These are phyloP conservation scores for Neurospora africana DNA, from an alignment of 495 filamentous ascomycete species.

Conservation along the genomic window DNA sequence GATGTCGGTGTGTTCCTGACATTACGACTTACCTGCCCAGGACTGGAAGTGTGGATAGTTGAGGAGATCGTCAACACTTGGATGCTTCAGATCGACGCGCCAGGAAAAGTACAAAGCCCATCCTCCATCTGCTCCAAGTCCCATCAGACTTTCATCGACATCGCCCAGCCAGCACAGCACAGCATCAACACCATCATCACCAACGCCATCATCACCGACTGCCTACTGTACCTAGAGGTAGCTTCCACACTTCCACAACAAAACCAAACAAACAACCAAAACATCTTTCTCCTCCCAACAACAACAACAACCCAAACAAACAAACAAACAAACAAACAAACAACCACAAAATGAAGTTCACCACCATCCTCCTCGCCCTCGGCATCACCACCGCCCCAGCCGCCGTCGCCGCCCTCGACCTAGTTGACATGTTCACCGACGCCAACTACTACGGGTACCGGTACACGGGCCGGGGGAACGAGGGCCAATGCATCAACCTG, in stretches of 20 bases:
- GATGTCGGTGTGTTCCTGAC: neutral
- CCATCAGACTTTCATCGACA: neutral
- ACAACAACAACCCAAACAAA: neutral
- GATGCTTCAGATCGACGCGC: neutral
- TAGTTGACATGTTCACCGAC: slow-evolving; percentile 12
- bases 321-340: slow-evolving; percentile 2
- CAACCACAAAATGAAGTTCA: slow-evolving; percentile 14
- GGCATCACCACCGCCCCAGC: neutral
- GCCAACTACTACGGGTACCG: slow-evolving; percentile 41
- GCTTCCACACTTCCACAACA: neutral
- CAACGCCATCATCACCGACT: neutral
- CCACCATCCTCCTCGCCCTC: slow-evolving; percentile 3
- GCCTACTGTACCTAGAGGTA: neutral
- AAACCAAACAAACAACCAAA: neutral
- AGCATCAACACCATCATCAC: neutral
- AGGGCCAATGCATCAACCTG: slow-evolving; percentile 8
- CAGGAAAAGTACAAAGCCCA: neutral
- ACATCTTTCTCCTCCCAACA: neutral
- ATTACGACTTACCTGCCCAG: neutral
- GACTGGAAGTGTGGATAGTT: neutral
- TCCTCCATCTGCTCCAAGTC: neutral
- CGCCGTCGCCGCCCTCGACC: neutral
- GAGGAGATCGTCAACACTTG: neutral
- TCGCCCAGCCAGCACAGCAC: too few relatives aligned
- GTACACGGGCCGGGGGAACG: slow-evolving; percentile 7